These are phyloP conservation scores for Salix udensis DNA, from an alignment of 345 rosid species.

Conservation along the genomic window DNA sequence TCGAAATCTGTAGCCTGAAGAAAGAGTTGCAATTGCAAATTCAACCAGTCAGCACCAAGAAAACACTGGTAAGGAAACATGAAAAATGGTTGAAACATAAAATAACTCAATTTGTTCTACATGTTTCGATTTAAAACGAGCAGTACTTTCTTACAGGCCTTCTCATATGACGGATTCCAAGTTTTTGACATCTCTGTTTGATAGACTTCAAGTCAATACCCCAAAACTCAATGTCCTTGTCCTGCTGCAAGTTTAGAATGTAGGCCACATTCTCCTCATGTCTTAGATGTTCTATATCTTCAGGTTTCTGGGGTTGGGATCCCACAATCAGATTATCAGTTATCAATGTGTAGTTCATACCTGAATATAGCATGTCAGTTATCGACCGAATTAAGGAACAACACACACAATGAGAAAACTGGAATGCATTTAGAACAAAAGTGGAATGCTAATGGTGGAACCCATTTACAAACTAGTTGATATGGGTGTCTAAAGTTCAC, in stretches of 20 bases:
- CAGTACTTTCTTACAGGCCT: constrained; percentile 60
- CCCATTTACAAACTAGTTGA: too few species aligned
- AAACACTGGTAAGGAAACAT: neutral
- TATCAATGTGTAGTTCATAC: constrained; percentile 86
- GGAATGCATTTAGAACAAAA: too few species aligned
- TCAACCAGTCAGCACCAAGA: neutral
- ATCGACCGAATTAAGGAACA: too few species aligned
- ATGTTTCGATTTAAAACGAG: neutral
- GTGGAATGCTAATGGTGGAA: too few species aligned
- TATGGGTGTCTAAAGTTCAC: too few species aligned
- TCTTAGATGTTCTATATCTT: constrained; percentile 75
- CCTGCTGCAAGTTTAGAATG: constrained; percentile 88
- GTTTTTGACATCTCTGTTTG: constrained; percentile 44
- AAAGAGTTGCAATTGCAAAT: neutral
- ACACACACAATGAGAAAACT: too few species aligned
- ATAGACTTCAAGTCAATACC: constrained; percentile 61
- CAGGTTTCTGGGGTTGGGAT: constrained; percentile 84
- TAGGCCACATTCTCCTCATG: constrained; percentile 73
- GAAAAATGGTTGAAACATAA: neutral
- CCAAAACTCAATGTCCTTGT: constrained; percentile 80
- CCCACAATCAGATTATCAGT: constrained; percentile 77
- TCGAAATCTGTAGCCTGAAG: constrained; percentile 78
- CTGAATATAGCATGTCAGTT: constrained; percentile 36
- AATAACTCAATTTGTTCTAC: neutral
- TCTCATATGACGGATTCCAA: constrained; percentile 76